A percentile compares a stretch with the other conserved stretches of the same genome.
These are phyloP conservation scores for Halophytophthora polymorphica DNA, from an alignment of 352 stramenopile species.

Conservation along the genomic window DNA sequence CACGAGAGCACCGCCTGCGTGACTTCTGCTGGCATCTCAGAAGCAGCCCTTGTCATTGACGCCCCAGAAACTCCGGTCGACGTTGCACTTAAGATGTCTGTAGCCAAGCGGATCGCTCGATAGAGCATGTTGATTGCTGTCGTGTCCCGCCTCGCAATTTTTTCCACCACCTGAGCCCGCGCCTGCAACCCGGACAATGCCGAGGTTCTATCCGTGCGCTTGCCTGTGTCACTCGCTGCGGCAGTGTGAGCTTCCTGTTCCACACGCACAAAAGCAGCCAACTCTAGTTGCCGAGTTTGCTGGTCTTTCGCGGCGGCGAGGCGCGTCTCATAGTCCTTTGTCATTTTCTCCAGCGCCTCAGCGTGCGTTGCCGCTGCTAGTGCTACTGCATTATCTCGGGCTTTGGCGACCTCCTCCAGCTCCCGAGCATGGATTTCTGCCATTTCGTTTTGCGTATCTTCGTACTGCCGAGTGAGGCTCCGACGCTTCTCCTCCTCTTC, in stretches of 20 bases:
- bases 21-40: slow-evolving; percentile 51
- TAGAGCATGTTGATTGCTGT: slow-evolving; percentile 61
- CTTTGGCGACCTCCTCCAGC: slow-evolving; percentile 13
- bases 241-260: slow-evolving; percentile 11
- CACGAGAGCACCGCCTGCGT: slow-evolving; percentile 58
- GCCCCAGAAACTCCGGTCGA: slow-evolving; percentile 1
- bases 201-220: background rate
- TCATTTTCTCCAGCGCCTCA: slow-evolving; percentile 16
- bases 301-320: slow-evolving; percentile 31
- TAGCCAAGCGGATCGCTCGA: slow-evolving; percentile 58
- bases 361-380: slow-evolving; percentile 16
- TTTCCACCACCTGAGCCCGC: slow-evolving; percentile 40
- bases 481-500: slow-evolving; percentile 24
- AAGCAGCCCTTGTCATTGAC: background rate
- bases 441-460: slow-evolving; percentile 12
- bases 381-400: slow-evolving; percentile 8
- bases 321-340: slow-evolving; percentile 12
- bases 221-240: slow-evolving; percentile 3
- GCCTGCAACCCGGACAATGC: slow-evolving; percentile 13
- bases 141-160: slow-evolving; percentile 58
- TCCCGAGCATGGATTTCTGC: slow-evolving; percentile 8
- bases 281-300: slow-evolving; percentile 46
- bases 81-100: slow-evolving; percentile 58
- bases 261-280: slow-evolving; percentile 24
- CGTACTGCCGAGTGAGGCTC: slow-evolving; percentile 13